A percentile compares a stretch with the other conserved stretches of the same genome.
Evolutionary conservation across 805 yeast species (phyloP).

Genomic region (Blastobotrys peoriensis): DNA sequence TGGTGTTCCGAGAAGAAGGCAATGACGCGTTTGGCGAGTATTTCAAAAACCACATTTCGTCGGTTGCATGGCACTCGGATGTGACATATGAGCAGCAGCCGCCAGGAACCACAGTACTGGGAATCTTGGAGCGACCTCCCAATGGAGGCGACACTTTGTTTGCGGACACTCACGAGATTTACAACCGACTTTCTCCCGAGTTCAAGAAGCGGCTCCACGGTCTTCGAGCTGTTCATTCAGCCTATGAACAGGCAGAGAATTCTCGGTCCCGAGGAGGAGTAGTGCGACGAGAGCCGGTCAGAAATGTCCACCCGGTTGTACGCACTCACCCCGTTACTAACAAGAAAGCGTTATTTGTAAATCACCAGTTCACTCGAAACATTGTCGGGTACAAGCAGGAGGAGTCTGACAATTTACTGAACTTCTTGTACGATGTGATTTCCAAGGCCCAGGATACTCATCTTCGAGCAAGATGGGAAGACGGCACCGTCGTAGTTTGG

Average conservation of each 20-base stretch:
- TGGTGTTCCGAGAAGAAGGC: slow-evolving; percentile 44
- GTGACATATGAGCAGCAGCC: slow-evolving; percentile 69
- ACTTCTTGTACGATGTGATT: slow-evolving; percentile 48
- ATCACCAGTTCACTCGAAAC: slow-evolving; percentile 51
- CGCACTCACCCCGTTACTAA: slow-evolving; percentile 60
- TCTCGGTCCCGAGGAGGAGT: slow-evolving; percentile 35
- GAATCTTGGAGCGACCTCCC: slow-evolving; percentile 53
- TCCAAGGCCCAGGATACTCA: slow-evolving; percentile 55
- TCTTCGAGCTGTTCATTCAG: slow-evolving; percentile 61
- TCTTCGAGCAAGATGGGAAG: slow-evolving; percentile 66
- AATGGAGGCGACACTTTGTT: slow-evolving; percentile 78
- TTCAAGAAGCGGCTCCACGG: slow-evolving; percentile 54
- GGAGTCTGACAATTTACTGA: slow-evolving; percentile 44
- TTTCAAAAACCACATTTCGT: slow-evolving; percentile 15
- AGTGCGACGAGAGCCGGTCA: slow-evolving; percentile 41
- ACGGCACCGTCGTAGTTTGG: slow-evolving; percentile 66
- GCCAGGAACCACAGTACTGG: slow-evolving; percentile 63
- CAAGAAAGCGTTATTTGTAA: slow-evolving; percentile 49
- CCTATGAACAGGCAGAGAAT: slow-evolving; percentile 41
- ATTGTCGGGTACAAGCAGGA: slow-evolving; percentile 63
- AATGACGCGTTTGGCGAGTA: slow-evolving; percentile 17
- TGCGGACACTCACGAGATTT: slow-evolving; percentile 66
- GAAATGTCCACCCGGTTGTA: slow-evolving; percentile 50
- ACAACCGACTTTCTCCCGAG: slow-evolving; percentile 60
- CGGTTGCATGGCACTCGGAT: slow-evolving; percentile 60